Conservation (phyloP, 441 rosid species). For the Eruca vesicaria region DNA sequence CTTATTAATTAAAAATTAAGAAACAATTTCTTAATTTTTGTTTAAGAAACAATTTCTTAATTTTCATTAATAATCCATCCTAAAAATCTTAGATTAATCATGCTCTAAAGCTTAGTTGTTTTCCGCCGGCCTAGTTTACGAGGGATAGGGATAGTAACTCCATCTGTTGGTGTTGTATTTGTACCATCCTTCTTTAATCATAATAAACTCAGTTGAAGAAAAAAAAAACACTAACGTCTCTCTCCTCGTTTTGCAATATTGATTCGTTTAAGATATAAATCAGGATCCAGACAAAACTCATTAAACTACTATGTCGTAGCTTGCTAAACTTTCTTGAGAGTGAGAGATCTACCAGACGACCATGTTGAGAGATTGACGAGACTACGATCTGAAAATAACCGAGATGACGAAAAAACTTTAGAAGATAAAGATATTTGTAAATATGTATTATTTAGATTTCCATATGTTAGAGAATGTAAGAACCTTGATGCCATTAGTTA, state of each 20-base stretch:
- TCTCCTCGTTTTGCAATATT: conserved; percentile 26
- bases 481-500: neutral
- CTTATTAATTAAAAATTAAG: too few species aligned
- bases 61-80: too few species aligned
- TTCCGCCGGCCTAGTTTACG: too few species aligned
- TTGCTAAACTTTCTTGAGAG: neutral
- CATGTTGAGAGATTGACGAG: neutral
- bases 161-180: too few species aligned
- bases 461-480: neutral
- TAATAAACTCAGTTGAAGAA: too few species aligned
- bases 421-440: neutral
- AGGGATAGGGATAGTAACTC: too few species aligned
- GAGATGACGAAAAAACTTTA: neutral
- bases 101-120: too few species aligned
- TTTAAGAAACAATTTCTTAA: too few species aligned
- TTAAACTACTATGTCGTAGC: neutral
- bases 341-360: neutral
- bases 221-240: conserved; percentile 25
- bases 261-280: conserved; percentile 6
- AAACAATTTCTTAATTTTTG: too few species aligned
- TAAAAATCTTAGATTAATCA: too few species aligned
- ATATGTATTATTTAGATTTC: neutral
- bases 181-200: too few species aligned
- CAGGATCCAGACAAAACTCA: conserved; percentile 9
- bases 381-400: neutral